phyloP scores from a whole-genome alignment of 139 green algal genomes.

The Haematococcus sp. region DNA sequence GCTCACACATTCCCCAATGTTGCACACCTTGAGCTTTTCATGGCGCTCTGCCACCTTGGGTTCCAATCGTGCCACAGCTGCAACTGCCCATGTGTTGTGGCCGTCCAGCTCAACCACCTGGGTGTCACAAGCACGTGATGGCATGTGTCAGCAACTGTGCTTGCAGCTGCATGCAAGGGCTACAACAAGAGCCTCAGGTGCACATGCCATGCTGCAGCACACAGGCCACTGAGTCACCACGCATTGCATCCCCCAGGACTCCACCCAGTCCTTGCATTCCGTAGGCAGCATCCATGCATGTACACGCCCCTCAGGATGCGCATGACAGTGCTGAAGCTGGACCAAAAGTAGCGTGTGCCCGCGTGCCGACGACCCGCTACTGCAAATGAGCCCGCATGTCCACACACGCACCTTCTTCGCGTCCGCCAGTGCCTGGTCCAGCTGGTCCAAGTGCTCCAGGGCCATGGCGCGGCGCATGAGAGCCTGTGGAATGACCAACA shows the following conservation, averaged over 20 bases:
- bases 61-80: slow-evolving; percentile 53
- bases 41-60: slow-evolving; percentile 74
- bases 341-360: too few relatives aligned
- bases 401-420: slow-evolving; percentile 43
- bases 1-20: slow-evolving; percentile 19
- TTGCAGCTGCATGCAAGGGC: too few relatives aligned
- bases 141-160: too few relatives aligned
- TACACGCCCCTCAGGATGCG: too few relatives aligned
- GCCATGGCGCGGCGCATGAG: slow-evolving; percentile 69
- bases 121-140: background rate
- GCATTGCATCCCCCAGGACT: too few relatives aligned
- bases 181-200: too few relatives aligned
- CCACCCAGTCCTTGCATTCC: too few relatives aligned
- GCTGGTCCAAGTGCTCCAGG: slow-evolving; percentile 78
- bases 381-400: background rate
- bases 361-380: too few relatives aligned
- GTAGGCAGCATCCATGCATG: too few relatives aligned
- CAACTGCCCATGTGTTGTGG: slow-evolving; percentile 43
- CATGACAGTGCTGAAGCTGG: too few relatives aligned
- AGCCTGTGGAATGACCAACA: slow-evolving; percentile 37
- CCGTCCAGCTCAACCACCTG: slow-evolving; percentile 73
- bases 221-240: too few relatives aligned
- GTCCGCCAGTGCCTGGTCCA: slow-evolving; percentile 79
- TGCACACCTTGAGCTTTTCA: slow-evolving; percentile 93
- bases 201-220: too few relatives aligned